Base-by-base conservation (phyloP, 805 yeast genomes). In the Lipomyces starkeyi region DNA sequence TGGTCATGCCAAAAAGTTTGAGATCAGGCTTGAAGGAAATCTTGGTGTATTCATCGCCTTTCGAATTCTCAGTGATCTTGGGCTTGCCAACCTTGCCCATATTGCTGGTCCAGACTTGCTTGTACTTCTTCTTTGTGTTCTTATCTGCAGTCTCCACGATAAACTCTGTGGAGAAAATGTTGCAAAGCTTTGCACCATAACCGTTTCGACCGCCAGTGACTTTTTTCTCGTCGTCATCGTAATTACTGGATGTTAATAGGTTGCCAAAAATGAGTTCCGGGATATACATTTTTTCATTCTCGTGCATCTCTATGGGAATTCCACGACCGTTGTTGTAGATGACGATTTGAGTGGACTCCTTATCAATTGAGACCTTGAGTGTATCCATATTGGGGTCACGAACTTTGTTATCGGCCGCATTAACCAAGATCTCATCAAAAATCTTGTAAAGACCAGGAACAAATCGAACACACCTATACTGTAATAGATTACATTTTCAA, bases 171-270 rank as follows among this genome's bases (percentile, higher is more conserved):
- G 97, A 92, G 78, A 94, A 95, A 70, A 95, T 95, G 78, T 95
- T 95, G 86, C 99, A 95, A 65, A 95, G 79, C 76, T 95, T 95
- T 60, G 99, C 99, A 80, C 99, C 99, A 77, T 88, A 95, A 71
- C 99, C 99, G 78, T 95, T 95, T 83, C 99, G 88, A 79, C 99
- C 99, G 82, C 99, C 99, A 1, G 97, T 91, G 43, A 95, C 98
- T 79, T 95, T 95, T 80, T 91, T 91, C 76, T 95, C 91, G 71
- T 94, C 87, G 78, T 95, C 99, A 78, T 95, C 97, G 78, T 95
- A 95, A 80, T 95, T 95, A 34, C 97, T 91, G 1, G 98, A 93
- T 0, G 99, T 95, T 72, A 95, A 85, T 69, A 95, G 84, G 76
- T 95, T 92, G 64, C 99, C 99, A 79, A 95, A 95, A 74, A 95